Percentiles rank a stretch among this genome's conserved stretches.
phyloP scores from a whole-genome alignment of 2,329 filamentous ascomycete genomes.

The Penicillium sp. region DNA sequence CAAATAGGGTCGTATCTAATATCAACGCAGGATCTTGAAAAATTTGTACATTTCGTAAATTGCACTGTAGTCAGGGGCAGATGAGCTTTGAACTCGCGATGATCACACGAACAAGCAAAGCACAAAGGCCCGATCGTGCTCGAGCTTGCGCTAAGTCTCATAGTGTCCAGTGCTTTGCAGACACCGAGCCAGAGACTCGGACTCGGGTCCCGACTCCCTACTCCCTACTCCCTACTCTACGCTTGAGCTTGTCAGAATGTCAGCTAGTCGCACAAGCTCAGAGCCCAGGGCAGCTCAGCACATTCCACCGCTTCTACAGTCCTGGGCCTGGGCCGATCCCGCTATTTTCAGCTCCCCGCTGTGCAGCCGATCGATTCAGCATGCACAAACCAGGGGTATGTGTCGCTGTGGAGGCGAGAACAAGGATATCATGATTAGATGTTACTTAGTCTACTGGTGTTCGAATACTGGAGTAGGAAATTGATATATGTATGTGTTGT shows the following conservation, averaged over 20 bases:
- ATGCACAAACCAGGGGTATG: slow-evolving; percentile 10
- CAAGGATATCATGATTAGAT: neutral
- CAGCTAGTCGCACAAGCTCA: neutral
- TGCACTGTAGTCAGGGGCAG: neutral
- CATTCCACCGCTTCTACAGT: slow-evolving; percentile 1
- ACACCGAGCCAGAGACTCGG: neutral
- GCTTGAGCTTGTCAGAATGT: neutral
- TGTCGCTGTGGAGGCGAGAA: slow-evolving; percentile 8
- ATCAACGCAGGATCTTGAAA: no score
- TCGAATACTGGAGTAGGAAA: no score
- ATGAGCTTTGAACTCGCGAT: neutral
- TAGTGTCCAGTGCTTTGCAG: neutral
- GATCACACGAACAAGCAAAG: neutral
- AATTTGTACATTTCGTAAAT: neutral
- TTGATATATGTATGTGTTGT: neutral
- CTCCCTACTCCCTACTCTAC: no score
- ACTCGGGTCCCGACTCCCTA: neutral
- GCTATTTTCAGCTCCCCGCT: slow-evolving; percentile 12
- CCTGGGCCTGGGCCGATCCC: slow-evolving; percentile 1
- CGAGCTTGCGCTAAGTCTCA: neutral
- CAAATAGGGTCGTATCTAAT: neutral
- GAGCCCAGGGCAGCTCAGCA: neutral
- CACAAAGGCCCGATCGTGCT: neutral
- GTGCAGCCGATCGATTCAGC: slow-evolving; percentile 10
- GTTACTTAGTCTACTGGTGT: neutral